Conservation (phyloP, 768 basidiomycete species). For the Russula sp. region DNA sequence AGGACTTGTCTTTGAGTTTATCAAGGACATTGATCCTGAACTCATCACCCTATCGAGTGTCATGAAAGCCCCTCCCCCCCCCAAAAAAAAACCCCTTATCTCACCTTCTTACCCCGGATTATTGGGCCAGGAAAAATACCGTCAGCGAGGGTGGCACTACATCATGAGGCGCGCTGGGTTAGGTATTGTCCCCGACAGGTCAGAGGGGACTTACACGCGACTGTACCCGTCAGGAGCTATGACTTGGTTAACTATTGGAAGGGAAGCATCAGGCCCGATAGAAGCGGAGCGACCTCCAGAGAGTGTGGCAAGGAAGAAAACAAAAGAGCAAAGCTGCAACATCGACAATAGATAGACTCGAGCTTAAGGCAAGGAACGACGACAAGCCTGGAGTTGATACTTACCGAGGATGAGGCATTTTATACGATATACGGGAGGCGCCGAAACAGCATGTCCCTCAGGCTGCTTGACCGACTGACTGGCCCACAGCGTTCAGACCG, state of each 20-base stretch:
- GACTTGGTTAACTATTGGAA: slow-evolving; percentile 4
- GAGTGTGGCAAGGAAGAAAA: not conserved
- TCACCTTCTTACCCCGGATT: slow-evolving; percentile 1
- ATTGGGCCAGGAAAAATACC: slow-evolving; percentile 3
- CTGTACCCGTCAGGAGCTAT: slow-evolving; percentile 27
- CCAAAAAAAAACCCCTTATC: not conserved
- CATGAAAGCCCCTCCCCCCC: too few relatives aligned
- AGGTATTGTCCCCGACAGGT: not conserved
- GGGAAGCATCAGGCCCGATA: not conserved
- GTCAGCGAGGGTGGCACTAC: not conserved
- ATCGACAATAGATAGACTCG: not conserved
- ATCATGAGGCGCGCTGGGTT: not conserved
- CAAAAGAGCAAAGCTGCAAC: not conserved
- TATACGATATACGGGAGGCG: not conserved
- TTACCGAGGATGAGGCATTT: not conserved
- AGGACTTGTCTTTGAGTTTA: not conserved
- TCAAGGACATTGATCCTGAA: not conserved
- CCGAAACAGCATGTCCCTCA: not conserved
- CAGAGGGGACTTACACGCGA: slow-evolving; percentile 13
- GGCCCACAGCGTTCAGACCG: not conserved
- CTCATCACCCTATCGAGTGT: not conserved
- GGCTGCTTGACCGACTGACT: not conserved
- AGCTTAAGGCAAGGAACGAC: not conserved
- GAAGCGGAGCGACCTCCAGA: not conserved
- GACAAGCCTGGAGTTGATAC: not conserved